Evolutionary conservation across 2,329 filamentous ascomycete genomes (phyloP).

Genomic region (Fusarium sp.): DNA sequence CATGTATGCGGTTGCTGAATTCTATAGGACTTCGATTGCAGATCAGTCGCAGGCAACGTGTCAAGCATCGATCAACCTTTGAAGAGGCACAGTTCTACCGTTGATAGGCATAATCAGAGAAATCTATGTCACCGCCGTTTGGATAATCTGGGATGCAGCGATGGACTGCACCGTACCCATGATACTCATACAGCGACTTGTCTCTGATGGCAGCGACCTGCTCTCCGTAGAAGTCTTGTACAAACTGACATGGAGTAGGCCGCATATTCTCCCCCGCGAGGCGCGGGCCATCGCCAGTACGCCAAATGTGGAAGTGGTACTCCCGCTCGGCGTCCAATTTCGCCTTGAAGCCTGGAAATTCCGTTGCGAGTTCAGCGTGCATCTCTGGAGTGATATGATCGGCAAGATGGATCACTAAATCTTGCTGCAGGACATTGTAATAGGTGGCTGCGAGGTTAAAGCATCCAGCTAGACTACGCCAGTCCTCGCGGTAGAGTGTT

Average conservation of each 20-base stretch:
- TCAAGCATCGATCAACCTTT: no score
- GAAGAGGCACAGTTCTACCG: no score
- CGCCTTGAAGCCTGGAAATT: neutral
- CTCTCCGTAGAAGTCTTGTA: accelerated
- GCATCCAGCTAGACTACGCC: conserved; percentile 3
- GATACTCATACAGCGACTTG: accelerated
- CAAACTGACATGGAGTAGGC: neutral
- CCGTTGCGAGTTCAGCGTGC: neutral
- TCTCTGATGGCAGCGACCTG: accelerated
- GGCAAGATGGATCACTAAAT: conserved; percentile 2
- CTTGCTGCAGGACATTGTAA: neutral
- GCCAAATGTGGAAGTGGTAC: neutral
- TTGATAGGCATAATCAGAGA: no score
- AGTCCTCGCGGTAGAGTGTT: conserved; percentile 14
- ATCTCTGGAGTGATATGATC: conserved; percentile 10
- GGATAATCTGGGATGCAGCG: no score
- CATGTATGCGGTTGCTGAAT: no score
- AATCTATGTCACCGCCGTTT: no score
- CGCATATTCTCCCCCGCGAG: accelerated
- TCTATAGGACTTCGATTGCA: no score
- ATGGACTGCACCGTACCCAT: no score
- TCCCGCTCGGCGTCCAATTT: neutral
- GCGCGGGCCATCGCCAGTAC: neutral
- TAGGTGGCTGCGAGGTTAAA: conserved; percentile 8
- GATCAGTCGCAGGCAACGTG: no score